Evolutionary conservation across 2,329 filamentous ascomycete species (phyloP), one percentile per base, ranked within the genome.

Genomic region (Decorospora gaudefroyi): DNA sequence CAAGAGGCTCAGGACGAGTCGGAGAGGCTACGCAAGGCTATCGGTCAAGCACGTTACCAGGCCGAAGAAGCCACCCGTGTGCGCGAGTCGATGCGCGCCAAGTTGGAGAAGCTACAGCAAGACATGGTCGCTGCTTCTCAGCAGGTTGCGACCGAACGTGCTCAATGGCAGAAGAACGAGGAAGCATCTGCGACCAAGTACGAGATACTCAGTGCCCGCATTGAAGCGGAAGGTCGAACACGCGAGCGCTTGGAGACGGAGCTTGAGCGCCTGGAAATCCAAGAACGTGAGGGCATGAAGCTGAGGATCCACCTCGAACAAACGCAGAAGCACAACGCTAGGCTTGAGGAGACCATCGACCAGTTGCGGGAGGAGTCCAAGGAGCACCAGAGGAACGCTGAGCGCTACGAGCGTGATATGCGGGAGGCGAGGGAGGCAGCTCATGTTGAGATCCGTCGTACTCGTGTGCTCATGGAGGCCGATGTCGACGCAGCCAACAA

Each of bases 61-160:
- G 82, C 93, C 28, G 85, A 93, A 62, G 91, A 96, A 72, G 92
- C 90, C 62, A 84, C 91, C 63, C 84, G 86, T 52, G 81, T 95
- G 46, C 86, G 90, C 45, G 89, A 96, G 66, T 84, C 80, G 49
- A 91, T 95, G 81, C 86, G 90, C 55, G 77, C 78, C 67, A 95
- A 93, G 71, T 87, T 96, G 62, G 83, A 92, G 58, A 84, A 84
- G 47, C 76, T 99, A 26, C 91, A 97, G 70, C 82, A 90, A 52
- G 90, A 96, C 58, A 92, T 97, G 86, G 81, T 84, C 21, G 78
- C 78, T 42, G 88, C 90, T 34, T 85, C 88, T 39, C 83, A 83
- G 32, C 86, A 95, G 50, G 84, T 96, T 50, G 84, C 87, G 15
- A 84, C 88, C 59, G 91, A 97, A 65, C 92, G 91, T 65, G 83